Evolutionary conservation across 2,329 filamentous ascomycete species (phyloP).

Genomic region (Arthrobotrys entomopaga): DNA sequence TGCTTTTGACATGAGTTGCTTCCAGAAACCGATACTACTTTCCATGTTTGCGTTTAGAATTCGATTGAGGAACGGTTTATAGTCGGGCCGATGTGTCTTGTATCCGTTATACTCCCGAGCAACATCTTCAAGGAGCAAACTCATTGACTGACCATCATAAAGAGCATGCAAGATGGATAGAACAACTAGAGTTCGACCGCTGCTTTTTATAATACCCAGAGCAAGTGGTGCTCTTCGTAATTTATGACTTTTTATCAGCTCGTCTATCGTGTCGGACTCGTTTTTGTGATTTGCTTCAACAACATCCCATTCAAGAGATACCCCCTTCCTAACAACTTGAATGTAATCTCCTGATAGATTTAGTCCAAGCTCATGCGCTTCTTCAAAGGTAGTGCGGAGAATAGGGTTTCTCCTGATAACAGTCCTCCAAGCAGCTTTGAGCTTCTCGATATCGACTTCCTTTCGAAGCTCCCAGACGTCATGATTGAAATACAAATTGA

Average conservation of each 20-base stretch:
- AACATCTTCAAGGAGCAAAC: slow-evolving; percentile 77
- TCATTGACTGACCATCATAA: slow-evolving; percentile 88
- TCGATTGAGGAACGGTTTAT: slow-evolving; percentile 66
- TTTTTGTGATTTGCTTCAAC: slow-evolving; percentile 42
- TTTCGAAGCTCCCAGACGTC: slow-evolving; percentile 74
- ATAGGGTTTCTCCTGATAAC: slow-evolving; percentile 74
- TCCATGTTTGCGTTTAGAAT: slow-evolving; percentile 61
- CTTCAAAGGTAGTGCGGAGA: slow-evolving; percentile 76
- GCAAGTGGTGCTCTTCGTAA: slow-evolving; percentile 62
- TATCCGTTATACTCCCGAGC: slow-evolving; percentile 70
- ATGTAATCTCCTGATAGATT: slow-evolving; percentile 66
- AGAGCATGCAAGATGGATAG: slow-evolving; percentile 85
- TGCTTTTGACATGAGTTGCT: slow-evolving; percentile 70
- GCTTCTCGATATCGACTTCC: slow-evolving; percentile 67
- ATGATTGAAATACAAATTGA: slow-evolving; percentile 83
- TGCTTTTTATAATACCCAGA: slow-evolving; percentile 64
- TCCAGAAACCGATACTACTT: slow-evolving; percentile 75
- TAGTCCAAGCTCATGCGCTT: slow-evolving; percentile 66
- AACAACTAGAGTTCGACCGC: slow-evolving; percentile 31
- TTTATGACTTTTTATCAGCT: slow-evolving; percentile 51
- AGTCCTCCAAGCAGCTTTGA: slow-evolving; percentile 71
- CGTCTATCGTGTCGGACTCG: slow-evolving; percentile 38
- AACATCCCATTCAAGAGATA: slow-evolving; percentile 61
- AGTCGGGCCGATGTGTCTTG: slow-evolving; percentile 64
- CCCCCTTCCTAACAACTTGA: slow-evolving; percentile 65